These are phyloP conservation scores for Ciborinia camelliae DNA, from an alignment of 2,329 filamentous ascomycete genomes.

Conservation along the genomic window DNA sequence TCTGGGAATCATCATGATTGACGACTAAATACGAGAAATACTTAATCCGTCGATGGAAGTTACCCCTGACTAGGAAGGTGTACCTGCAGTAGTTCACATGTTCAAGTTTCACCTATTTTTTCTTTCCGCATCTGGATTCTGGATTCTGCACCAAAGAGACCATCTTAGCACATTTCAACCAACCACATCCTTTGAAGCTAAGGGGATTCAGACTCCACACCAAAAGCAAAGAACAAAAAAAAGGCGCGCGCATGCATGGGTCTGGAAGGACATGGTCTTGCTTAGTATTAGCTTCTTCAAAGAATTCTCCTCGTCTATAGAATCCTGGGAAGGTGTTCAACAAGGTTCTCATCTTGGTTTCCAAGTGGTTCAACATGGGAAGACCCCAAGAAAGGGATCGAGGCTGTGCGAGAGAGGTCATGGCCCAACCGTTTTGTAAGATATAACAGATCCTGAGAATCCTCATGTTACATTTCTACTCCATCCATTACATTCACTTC, in stretches of 20 bases:
- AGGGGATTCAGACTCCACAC: not conserved
- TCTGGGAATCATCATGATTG: slow-evolving; percentile 8
- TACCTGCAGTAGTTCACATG: slow-evolving; percentile 18
- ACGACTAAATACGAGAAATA: slow-evolving; percentile 11
- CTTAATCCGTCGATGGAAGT: not conserved
- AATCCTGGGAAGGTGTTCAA: slow-evolving; percentile 5
- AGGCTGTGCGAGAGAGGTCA: slow-evolving; percentile 19
- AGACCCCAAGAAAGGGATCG: slow-evolving; percentile 2
- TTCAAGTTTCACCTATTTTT: slow-evolving; percentile 15
- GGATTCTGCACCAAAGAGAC: not conserved
- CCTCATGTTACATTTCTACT: slow-evolving; percentile 9
- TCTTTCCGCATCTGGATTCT: slow-evolving; percentile 2
- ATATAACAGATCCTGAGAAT: slow-evolving; percentile 23
- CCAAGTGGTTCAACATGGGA: slow-evolving; percentile 13
- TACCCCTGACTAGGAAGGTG: slow-evolving; percentile 13
- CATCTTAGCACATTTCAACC: slow-evolving; percentile 1
- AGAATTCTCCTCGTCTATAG: slow-evolving; percentile 7
- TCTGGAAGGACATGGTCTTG: slow-evolving; percentile 6
- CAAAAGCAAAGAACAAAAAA: slow-evolving; percentile 7
- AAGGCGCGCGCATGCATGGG: slow-evolving; percentile 19
- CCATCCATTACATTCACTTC: slow-evolving; percentile 11
- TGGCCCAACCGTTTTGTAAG: slow-evolving; percentile 16
- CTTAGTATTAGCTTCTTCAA: slow-evolving; percentile 11
- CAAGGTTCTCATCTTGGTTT: slow-evolving; percentile 11
- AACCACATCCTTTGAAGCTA: not conserved